Percentiles rank a stretch among this genome's conserved stretches.
These are phyloP conservation scores for Chlorociboria aeruginascens DNA, from an alignment of 495 filamentous ascomycete species.

Conservation along the genomic window DNA sequence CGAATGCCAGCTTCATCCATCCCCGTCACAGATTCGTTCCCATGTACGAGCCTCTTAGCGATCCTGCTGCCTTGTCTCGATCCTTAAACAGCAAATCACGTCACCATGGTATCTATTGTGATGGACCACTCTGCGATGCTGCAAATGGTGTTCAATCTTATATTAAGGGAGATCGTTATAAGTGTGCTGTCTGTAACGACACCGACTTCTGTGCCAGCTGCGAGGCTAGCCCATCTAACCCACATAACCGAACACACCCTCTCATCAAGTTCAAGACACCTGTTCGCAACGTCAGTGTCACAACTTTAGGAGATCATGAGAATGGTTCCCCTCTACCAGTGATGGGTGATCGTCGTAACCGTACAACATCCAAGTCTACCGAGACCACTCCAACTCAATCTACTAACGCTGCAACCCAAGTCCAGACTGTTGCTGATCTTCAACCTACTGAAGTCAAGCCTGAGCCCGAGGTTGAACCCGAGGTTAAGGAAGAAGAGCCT, in stretches of 20 bases:
- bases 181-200: slow-evolving; percentile 95
- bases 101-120: slow-evolving; percentile 86
- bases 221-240: slow-evolving; percentile 73
- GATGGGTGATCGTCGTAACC: slow-evolving; percentile 52
- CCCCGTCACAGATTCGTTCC: slow-evolving; percentile 82
- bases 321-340: slow-evolving; percentile 43
- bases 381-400: slow-evolving; percentile 38
- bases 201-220: slow-evolving; percentile 93
- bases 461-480: slow-evolving; percentile 27
- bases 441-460: slow-evolving; percentile 37
- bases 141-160: slow-evolving; percentile 41
- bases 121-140: slow-evolving; percentile 77
- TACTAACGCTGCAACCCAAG: slow-evolving; percentile 45
- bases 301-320: slow-evolving; percentile 65
- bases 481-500: slow-evolving; percentile 19
- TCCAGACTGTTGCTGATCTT: slow-evolving; percentile 63
- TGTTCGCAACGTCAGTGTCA: slow-evolving; percentile 80
- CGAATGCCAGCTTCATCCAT: slow-evolving; percentile 54
- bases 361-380: slow-evolving; percentile 34
- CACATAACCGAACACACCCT: slow-evolving; percentile 88
- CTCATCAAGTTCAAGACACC: slow-evolving; percentile 95
- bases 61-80: slow-evolving; percentile 24
- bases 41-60: slow-evolving; percentile 66
- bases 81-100: slow-evolving; percentile 30
- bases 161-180: slow-evolving; percentile 82